Conservation (phyloP, 2,329 filamentous ascomycete genomes). For the Fusarium sp. region DNA sequence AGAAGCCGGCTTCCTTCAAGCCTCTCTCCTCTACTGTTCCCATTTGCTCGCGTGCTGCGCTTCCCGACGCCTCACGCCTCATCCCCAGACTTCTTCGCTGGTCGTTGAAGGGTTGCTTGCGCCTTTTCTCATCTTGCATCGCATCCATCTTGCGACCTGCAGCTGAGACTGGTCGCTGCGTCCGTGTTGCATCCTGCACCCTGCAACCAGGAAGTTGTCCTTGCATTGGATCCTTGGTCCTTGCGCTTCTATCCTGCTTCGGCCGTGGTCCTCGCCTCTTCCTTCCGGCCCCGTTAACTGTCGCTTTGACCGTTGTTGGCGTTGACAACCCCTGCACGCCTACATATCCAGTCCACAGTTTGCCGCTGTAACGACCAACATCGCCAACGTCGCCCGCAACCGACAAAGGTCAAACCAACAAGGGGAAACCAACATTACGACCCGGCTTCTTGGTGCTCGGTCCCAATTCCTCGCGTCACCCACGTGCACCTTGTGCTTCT, state of each 20-base stretch:
- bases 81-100: constrained; percentile 10
- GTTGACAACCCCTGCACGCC: neutral
- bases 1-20: neutral
- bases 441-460: constrained; percentile 21
- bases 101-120: constrained; percentile 13
- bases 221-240: constrained; percentile 16
- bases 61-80: neutral
- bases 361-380: constrained; percentile 3
- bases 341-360: neutral
- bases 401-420: constrained; percentile 14
- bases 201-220: constrained; percentile 8
- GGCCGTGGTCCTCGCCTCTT: constrained; percentile 13
- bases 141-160: constrained; percentile 32
- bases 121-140: constrained; percentile 34
- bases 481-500: constrained; percentile 42
- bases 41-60: constrained; percentile 29
- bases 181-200: constrained; percentile 31
- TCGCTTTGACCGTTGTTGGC: neutral
- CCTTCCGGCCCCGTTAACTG: constrained; percentile 4
- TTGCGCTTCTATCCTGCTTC: constrained; percentile 10
- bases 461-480: constrained; percentile 21
- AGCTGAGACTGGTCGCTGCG: constrained; percentile 19
- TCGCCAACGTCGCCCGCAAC: neutral
- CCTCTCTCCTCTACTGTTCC: neutral
- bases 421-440: constrained; percentile 3